Evolutionary conservation across 2,329 filamentous ascomycete genomes (phyloP), one percentile per base, ranked within the genome.

Genomic region (Sclerotiophoma versabilis): DNA sequence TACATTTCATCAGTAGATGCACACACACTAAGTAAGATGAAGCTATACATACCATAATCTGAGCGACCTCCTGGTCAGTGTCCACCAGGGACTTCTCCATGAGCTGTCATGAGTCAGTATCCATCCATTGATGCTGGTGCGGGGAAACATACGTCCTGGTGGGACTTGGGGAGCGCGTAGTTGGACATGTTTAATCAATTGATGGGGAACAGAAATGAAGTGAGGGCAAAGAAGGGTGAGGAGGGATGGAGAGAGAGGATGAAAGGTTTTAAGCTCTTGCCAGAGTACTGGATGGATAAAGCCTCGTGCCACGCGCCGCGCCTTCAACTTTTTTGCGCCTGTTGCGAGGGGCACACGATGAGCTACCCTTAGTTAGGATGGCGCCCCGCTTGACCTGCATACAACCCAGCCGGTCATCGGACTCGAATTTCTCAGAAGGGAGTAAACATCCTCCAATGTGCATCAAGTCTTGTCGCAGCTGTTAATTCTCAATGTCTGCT

Each of bases 21-120:
- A 22, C 5, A 19, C 15, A 11, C 25, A 17, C 26, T 7, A 4
- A 30, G n/a, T 26, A 14, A 7, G 5, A 19, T 9, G 22, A 9
- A 29, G 41, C 17, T 37, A 3, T 15, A n/a, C 85, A 63, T 84
- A 96, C 91, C 93, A 99, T 98, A 80, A 99, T 96, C 81, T 90
- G 84, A 65, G 92, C 92, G 73, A 99, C 91, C 85, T 98, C 93
- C 53, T 92, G 89, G 79, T 99, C 95, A 52, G 89, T 88, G 70
- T 96, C 91, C 71, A 93, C 81, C 71, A 99, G 87, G 77, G 91
- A 90, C 83, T 91, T 95, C 86, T 98, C 91, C 83, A 99, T 91
- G 86, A 98, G 88, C 92, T 96, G 70, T 69, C 44, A 50, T 75
- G 71, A 75, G 76, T 77, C 74, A 79, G 62, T 63, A 64, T 57